Base-by-base conservation (phyloP, 140 eudicot genomes). In the Erigeron philadelphicus region DNA sequence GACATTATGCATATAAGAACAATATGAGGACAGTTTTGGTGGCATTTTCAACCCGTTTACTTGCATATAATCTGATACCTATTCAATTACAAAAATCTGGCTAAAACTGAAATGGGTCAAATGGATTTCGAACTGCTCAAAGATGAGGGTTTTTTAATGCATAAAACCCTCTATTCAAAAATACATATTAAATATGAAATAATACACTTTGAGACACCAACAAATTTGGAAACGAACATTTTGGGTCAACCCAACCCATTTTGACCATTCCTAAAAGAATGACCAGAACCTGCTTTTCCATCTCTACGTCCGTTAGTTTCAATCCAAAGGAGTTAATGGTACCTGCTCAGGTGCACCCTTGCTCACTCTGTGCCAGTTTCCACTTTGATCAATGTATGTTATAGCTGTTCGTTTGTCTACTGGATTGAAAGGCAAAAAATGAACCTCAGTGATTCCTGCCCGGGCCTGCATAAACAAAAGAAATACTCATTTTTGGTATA, bases 311-410 rank as follows among this genome's bases (percentile, higher is more conserved):
- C 13, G 35, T 9, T 53, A 53, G 10, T 40, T 72, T 40, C 19
- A 40, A 31, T 38, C 15, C 25, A 41, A 9, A 46, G 35, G 9
- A 19, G 46, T 23, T 45, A 25, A n/a, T 68, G 7, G 56, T 83
- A 90, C 97, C 95, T 92, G 98, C 68, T 92, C 98, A 31, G 97
- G 97, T 60, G 97, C 97, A 56, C 97, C 97, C 80, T 91, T 91
- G 97, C 97, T 91, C 31, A 74, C 84, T 17, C 97, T 75, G 60
- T 88, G 83, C 97, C 97, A 91, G 53, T 88, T 83, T 12, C 86
- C 96, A 21, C 52, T 73, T 46, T 67, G 44, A 62, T 93, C 98
- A 6, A 84, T 77, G 79, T 92, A 92, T 10, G 98, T 92, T 15
- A 86, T 88, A 23, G 98, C 98, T 11, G 98, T 92, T 70, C 98